Evolutionary conservation across 2,329 filamentous ascomycete species (phyloP).

Genomic region (Coniochaeta ligniaria): DNA sequence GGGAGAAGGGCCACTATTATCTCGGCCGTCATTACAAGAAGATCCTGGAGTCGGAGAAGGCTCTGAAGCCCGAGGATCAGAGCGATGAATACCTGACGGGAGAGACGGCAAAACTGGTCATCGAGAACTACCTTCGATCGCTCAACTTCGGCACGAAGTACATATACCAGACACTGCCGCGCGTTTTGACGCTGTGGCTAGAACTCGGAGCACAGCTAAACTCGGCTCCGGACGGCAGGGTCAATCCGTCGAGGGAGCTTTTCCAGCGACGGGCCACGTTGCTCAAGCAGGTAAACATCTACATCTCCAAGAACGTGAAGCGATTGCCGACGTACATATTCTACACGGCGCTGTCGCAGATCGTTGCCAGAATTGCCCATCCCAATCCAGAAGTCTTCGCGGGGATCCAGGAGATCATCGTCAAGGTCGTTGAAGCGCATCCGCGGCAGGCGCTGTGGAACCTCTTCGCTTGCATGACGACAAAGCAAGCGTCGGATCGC

Average conservation of each 20-base stretch:
- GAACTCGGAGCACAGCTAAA: conserved; percentile 76
- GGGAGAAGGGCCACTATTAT: conserved; percentile 98
- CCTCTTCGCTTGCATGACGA: conserved; percentile 79
- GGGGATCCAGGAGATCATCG: conserved; percentile 69
- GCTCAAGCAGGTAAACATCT: conserved; percentile 62
- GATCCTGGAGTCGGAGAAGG: conserved; percentile 81
- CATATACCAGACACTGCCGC: conserved; percentile 87
- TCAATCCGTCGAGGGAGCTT: conserved; percentile 40
- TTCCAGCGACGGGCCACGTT: conserved; percentile 53
- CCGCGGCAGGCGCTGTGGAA: conserved; percentile 91
- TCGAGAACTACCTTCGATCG: conserved; percentile 88
- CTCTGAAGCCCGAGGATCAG: conserved; percentile 68
- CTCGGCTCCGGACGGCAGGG: conserved; percentile 50
- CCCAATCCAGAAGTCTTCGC: conserved; percentile 71
- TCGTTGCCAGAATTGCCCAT: conserved; percentile 93
- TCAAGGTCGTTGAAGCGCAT: conserved; percentile 79
- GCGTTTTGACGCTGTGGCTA: conserved; percentile 88
- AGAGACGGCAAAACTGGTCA: conserved; percentile 78
- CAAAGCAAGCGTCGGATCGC: conserved; percentile 63
- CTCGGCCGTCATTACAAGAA: conserved; percentile 97
- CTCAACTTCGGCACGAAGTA: conserved; percentile 89
- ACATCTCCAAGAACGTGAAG: conserved; percentile 72
- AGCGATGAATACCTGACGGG: conserved; percentile 70
- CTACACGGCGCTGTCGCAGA: conserved; percentile 79
- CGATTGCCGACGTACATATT: conserved; percentile 70